Conservation (phyloP, 2,329 filamentous ascomycete genomes). For the Grosmannia clavigera region DNA sequence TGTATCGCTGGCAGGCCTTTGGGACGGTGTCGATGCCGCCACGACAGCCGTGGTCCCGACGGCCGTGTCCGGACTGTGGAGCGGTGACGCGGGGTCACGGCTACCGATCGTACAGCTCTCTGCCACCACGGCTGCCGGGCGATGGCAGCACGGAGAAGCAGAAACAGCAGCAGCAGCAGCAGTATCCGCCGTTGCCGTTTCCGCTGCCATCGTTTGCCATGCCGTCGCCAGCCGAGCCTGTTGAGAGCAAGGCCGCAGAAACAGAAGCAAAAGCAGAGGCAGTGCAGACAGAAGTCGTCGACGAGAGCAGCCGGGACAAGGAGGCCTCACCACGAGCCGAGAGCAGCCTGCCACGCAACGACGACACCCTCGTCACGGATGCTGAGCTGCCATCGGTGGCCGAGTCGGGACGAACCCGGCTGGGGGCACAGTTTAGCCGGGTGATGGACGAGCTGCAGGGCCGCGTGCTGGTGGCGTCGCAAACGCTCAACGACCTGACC, state of each 20-base stretch:
- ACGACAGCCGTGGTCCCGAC: not conserved
- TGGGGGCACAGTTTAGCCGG: slow-evolving; percentile 42
- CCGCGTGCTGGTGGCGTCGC: slow-evolving; percentile 72
- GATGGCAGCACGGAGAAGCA: not conserved
- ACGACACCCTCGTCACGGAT: not conserved
- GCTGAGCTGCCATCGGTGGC: slow-evolving; percentile 29
- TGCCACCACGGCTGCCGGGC: not conserved
- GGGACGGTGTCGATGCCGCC: not conserved
- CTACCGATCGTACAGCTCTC: not conserved
- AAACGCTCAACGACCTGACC: slow-evolving; percentile 85
- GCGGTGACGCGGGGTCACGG: not conserved
- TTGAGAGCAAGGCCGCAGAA: too few species aligned
- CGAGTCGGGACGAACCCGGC: slow-evolving; percentile 29
- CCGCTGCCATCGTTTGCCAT: too few species aligned
- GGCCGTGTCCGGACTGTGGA: not conserved
- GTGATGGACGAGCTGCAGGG: slow-evolving; percentile 85
- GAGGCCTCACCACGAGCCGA: too few species aligned
- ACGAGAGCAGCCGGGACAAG: not conserved
- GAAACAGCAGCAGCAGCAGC: not conserved
- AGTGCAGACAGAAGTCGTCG: not conserved
- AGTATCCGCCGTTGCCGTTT: not conserved
- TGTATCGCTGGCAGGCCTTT: not conserved
- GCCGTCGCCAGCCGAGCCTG: too few species aligned
- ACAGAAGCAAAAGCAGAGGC: too few species aligned
- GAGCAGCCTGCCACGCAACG: not conserved